These are phyloP conservation scores for Rhinocladiella mackenziei DNA, from an alignment of 2,329 filamentous ascomycete genomes.

Conservation along the genomic window DNA sequence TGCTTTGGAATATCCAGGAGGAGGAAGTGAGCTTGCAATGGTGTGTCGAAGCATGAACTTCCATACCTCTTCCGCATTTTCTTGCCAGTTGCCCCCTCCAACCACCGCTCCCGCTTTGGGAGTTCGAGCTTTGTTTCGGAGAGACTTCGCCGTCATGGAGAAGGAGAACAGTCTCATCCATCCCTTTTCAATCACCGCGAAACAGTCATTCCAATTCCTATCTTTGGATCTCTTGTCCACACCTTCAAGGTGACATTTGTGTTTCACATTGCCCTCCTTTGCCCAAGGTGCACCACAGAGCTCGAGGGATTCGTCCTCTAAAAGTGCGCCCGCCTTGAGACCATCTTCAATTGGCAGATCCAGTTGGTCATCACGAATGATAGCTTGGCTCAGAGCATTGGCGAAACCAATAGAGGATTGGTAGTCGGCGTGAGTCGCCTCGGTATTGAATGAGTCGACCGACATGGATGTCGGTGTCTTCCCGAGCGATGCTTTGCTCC, in stretches of 20 bases:
- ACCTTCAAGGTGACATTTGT: conserved; percentile 92
- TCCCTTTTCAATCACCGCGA: conserved; percentile 93
- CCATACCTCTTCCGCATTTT: conserved; percentile 86
- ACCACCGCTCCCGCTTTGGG: conserved; percentile 64
- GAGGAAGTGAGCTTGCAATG: conserved; percentile 81
- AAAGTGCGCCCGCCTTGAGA: conserved; percentile 58
- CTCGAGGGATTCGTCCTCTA: conserved; percentile 90
- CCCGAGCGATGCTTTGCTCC: conserved; percentile 89
- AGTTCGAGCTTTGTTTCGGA: conserved; percentile 60
- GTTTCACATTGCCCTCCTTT: conserved; percentile 91
- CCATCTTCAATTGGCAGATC: conserved; percentile 57
- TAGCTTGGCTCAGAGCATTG: conserved; percentile 92
- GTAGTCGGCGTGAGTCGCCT: conserved; percentile 63
- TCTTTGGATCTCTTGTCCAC: conserved; percentile 91
- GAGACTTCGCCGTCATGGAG: conserved; percentile 68
- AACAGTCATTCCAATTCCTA: conserved; percentile 89
- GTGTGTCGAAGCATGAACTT: conserved; percentile 86
- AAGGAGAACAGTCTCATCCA: conserved; percentile 94
- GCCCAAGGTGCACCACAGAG: conserved; percentile 95
- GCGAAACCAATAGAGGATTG: conserved; percentile 97
- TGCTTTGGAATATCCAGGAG: conserved; percentile 86
- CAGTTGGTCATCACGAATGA: conserved; percentile 79
- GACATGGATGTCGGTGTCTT: conserved; percentile 90
- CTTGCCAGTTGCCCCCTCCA: conserved; percentile 96
- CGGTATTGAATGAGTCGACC: conserved; percentile 80